Conservation (phyloP, 129 eudicot genomes). For the Heracleum sosnowskyi region DNA sequence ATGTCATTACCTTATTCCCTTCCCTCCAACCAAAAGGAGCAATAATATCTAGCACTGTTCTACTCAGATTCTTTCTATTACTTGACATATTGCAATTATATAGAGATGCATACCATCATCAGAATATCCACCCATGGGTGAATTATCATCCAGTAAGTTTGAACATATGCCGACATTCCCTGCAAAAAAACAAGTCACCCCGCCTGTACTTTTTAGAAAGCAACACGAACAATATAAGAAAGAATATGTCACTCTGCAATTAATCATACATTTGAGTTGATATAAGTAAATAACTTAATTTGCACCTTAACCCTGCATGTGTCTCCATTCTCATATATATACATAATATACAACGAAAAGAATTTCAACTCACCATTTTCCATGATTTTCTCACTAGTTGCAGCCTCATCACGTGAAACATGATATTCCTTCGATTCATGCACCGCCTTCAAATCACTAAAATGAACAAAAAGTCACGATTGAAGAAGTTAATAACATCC, state of each 20-base stretch:
- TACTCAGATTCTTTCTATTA: not conserved
- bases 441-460: constrained; percentile 22
- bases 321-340: not conserved
- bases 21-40: not conserved
- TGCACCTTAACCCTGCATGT: not conserved
- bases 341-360: not conserved
- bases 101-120: constrained; percentile 42
- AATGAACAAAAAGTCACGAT: constrained; percentile 5
- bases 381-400: constrained; percentile 21
- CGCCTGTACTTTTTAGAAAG: not conserved
- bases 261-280: not conserved
- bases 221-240: not conserved
- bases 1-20: not conserved
- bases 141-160: constrained; percentile 15
- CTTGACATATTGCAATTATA: not conserved
- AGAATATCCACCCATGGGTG: constrained; percentile 12
- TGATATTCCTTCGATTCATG: constrained; percentile 21
- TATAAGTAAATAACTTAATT: not conserved
- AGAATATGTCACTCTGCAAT: not conserved
- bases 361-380: constrained; percentile 23
- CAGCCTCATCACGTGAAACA: constrained; percentile 20
- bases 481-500: constrained; percentile 4
- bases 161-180: constrained; percentile 10
- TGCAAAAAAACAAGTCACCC: constrained; percentile 16
- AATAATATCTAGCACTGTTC: not conserved